A percentile compares a stretch with the other conserved stretches of the same genome.
These are phyloP conservation scores for Corynespora cassiicola DNA, from an alignment of 2,329 filamentous ascomycete species.

Conservation along the genomic window DNA sequence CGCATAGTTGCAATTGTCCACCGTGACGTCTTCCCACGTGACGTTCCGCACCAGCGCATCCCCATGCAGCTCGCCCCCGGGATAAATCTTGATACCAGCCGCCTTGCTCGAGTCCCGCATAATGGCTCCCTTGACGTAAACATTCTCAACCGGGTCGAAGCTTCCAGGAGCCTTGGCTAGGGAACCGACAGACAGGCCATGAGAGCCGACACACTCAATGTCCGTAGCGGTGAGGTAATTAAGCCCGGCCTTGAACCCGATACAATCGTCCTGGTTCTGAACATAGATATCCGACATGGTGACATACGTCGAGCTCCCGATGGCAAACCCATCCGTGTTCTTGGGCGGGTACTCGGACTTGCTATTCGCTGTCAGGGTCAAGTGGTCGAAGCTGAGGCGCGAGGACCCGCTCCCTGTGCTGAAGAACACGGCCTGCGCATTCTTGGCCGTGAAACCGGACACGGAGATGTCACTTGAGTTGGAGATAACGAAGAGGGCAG, in stretches of 20 bases:
- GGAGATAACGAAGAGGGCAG: slow-evolving; percentile 22
- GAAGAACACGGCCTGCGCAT: slow-evolving; percentile 49
- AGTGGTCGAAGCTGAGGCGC: slow-evolving; percentile 44
- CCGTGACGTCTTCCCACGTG: slow-evolving; percentile 9
- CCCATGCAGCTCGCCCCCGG: slow-evolving; percentile 46
- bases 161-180: slow-evolving; percentile 44
- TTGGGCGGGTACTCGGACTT: slow-evolving; percentile 5
- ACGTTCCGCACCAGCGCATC: too few relatives aligned
- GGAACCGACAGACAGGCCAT: slow-evolving; percentile 57
- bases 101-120: slow-evolving; percentile 55
- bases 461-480: slow-evolving; percentile 47
- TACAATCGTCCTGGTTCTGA: slow-evolving; percentile 32
- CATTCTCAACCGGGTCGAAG: slow-evolving; percentile 52
- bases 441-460: slow-evolving; percentile 46
- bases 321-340: slow-evolving; percentile 52
- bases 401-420: slow-evolving; percentile 45
- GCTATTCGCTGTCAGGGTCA: slow-evolving; percentile 52
- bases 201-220: slow-evolving; percentile 56
- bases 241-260: slow-evolving; percentile 53
- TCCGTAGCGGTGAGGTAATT: slow-evolving; percentile 48
- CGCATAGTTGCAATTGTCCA: slow-evolving; percentile 10
- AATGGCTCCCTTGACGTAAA: slow-evolving; percentile 48
- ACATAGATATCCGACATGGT: slow-evolving; percentile 40
- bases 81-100: slow-evolving; percentile 56
- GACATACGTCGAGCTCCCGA: slow-evolving; percentile 47